phyloP scores from a whole-genome alignment of 306 rosid genomes.

The Prunus davidiana region DNA sequence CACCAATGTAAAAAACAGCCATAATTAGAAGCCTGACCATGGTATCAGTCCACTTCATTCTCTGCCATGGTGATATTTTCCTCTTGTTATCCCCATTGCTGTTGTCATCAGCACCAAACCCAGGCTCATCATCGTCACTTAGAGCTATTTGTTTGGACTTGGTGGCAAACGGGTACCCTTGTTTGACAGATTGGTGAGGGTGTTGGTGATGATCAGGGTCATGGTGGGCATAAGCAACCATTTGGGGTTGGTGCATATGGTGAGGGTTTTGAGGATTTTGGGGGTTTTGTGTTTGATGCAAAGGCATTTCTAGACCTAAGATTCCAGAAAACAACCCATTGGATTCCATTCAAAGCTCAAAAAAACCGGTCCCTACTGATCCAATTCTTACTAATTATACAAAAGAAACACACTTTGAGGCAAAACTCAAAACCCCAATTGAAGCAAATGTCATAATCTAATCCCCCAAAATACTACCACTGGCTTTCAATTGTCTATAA shows the following conservation, averaged over 20 bases:
- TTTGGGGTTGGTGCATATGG: constrained; percentile 45
- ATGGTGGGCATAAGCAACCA: constrained; percentile 46
- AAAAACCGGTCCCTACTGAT: background rate
- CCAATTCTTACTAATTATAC: background rate
- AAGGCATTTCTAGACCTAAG: constrained; percentile 58
- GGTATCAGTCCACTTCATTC: constrained; percentile 94
- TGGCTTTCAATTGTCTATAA: background rate
- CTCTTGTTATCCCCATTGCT: constrained; percentile 51
- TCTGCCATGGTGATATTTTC: constrained; percentile 86
- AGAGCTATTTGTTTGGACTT: constrained; percentile 42
- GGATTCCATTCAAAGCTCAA: constrained; percentile 47
- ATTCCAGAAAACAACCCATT: constrained; percentile 63
- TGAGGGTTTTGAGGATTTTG: constrained; percentile 47
- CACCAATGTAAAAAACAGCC: constrained; percentile 92
- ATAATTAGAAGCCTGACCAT: constrained; percentile 83
- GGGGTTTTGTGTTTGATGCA: constrained; percentile 49
- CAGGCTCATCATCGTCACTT: constrained; percentile 78
- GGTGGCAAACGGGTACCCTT: constrained; percentile 31
- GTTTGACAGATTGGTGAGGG: constrained; percentile 39
- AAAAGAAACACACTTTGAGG: background rate
- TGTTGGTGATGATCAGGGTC: constrained; percentile 50
- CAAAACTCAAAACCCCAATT: constrained; percentile 3
- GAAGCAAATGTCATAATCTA: background rate
- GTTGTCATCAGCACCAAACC: constrained; percentile 45
- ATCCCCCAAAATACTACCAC: background rate